Base-by-base conservation (phyloP, 345 rosid species). In the Combretum micranthum region DNA sequence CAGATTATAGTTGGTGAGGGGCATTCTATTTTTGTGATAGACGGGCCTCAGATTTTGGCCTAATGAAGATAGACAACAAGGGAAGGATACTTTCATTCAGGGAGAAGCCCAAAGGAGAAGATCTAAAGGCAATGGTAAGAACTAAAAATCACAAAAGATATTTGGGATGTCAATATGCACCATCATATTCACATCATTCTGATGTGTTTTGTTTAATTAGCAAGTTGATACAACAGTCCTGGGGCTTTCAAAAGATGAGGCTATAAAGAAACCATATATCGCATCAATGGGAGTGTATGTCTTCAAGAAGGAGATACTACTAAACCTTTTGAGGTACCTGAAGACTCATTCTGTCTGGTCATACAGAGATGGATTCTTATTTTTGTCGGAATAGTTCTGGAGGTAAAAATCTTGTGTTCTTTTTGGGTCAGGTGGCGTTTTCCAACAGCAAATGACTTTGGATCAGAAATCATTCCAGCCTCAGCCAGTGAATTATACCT, bases 261-360 rank as follows among this genome's bases (percentile, higher is more conserved):
- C 98, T 46, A 71, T 52, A 50, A 81, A 80, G 86, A 88, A 92
- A 71, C 97, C 97, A 21, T 92, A 88, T 71, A 92, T 92, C 63
- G 97, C 97, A 10, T 92, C 98, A 55, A 92, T 92, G 98, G 98
- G 98, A 50, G 95, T 88, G 13, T 92, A 92, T 23, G 71, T 92
- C 61, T 92, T 92, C 93, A 92, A 81, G 82, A 88, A 88, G 71
- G 98, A 92, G 72, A 86, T 86, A 68, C 86, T 92, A 45, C 76
- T 92, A 49, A 92, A 92, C 71, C 89, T 92, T 59, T 72, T 88
- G 71, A 92, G 96, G 96, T 92, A 84, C 20, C 15, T n/a, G 20
- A 20, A n/a, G 18, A 15, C 20, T 5, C 13, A 44, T 17, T 21
- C 37, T 20, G 44, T 20, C 9, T 56, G 3, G 7, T 32, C 39